Conservation (phyloP, 1,284 basidiomycete genomes). For the Tylopilus orsonianus region DNA sequence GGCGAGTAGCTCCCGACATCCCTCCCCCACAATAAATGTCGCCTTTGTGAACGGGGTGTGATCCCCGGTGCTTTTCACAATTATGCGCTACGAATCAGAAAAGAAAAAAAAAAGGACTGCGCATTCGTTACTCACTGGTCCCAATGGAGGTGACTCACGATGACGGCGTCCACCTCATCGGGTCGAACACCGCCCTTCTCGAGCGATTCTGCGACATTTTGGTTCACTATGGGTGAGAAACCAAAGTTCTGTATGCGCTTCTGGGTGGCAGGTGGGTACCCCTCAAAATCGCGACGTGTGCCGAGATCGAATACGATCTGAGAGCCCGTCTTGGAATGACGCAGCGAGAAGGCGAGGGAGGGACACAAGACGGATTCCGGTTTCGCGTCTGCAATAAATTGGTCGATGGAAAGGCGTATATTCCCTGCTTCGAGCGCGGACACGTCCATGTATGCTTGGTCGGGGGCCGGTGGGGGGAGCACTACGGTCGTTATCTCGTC, state of each 20-base stretch:
- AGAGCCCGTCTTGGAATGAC: conserved; percentile 41
- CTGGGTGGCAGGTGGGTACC: conserved; percentile 37
- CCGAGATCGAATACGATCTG: conserved; percentile 56
- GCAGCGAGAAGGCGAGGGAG: conserved; percentile 50
- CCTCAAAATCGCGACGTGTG: conserved; percentile 46
- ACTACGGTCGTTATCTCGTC: background rate
- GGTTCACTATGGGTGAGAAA: conserved; percentile 33
- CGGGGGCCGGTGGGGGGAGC: conserved; percentile 11
- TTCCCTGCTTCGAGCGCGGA: conserved; percentile 52
- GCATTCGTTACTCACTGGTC: conserved; percentile 33
- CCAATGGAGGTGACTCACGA: conserved; percentile 51
- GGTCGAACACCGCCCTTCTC: conserved; percentile 46
- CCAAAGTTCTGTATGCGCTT: conserved; percentile 29
- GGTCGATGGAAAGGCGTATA: conserved; percentile 37
- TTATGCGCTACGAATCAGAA: conserved; percentile 5
- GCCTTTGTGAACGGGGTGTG: conserved; percentile 45
- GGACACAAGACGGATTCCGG: conserved; percentile 35
- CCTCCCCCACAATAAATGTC: conserved; percentile 46
- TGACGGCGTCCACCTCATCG: conserved; percentile 43
- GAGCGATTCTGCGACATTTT: conserved; percentile 50
- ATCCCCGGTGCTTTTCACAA: conserved; percentile 49
- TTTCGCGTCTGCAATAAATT: conserved; percentile 38
- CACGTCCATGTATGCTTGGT: conserved; percentile 47
- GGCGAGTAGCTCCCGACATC: conserved; percentile 34
- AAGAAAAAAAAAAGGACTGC: conserved; percentile 23